phyloP scores from a whole-genome alignment of 75 land plant genomes.

The Cryptomeria japonica region DNA sequence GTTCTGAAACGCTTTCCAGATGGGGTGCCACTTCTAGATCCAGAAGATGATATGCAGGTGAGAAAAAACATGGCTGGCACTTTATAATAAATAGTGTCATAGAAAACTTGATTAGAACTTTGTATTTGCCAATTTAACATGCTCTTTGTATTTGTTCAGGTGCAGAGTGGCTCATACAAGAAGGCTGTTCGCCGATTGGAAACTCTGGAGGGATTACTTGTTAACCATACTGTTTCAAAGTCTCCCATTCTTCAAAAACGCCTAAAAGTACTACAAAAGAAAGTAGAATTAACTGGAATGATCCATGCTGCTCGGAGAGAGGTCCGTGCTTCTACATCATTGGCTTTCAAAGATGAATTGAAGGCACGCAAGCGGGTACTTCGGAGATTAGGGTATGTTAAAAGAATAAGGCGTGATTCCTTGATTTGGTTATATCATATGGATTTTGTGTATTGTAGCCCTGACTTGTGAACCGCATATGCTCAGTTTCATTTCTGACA shows the following conservation, averaged over 20 bases:
- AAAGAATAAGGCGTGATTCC: conserved; percentile 1
- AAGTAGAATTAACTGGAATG: conserved; percentile 70
- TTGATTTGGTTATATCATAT: background rate
- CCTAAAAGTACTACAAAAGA: conserved; percentile 64
- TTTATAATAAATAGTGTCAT: background rate
- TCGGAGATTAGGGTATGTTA: conserved; percentile 80
- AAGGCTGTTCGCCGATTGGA: conserved; percentile 77
- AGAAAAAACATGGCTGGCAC: background rate
- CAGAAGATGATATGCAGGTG: conserved; percentile 95
- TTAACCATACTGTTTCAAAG: conserved; percentile 65
- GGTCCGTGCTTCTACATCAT: conserved; percentile 75
- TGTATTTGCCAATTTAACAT: background rate
- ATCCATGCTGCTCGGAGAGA: conserved; percentile 68
- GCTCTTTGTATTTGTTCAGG: conserved; percentile 40
- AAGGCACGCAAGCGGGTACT: conserved; percentile 90
- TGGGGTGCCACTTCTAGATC: conserved; percentile 82
- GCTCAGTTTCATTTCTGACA: background rate
- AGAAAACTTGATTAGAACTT: background rate
- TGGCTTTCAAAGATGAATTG: conserved; percentile 95
- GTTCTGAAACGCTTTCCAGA: conserved; percentile 71
- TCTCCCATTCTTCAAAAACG: conserved; percentile 76
- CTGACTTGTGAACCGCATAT: background rate
- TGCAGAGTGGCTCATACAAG: conserved; percentile 60
- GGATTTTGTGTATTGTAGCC: background rate
- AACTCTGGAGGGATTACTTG: conserved; percentile 71